phyloP scores from a whole-genome alignment of 305 asterid species.

The Fraxinus xanthoxyloides region DNA sequence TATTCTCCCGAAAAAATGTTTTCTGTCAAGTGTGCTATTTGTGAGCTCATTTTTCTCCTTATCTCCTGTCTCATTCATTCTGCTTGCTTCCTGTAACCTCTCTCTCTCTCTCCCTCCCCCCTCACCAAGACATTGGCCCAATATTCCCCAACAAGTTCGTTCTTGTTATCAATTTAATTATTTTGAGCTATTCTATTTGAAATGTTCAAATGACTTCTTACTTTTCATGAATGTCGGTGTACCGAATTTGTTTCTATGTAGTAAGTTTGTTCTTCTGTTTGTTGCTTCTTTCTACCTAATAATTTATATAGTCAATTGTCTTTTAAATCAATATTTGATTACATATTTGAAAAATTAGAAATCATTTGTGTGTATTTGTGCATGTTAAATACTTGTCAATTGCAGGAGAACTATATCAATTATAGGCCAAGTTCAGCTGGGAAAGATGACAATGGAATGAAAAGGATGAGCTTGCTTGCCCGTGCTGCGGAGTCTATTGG shows the following conservation, averaged over 20 bases:
- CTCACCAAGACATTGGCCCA: background rate
- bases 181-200: background rate
- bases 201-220: background rate
- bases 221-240: background rate
- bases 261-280: background rate
- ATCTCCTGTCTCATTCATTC: background rate
- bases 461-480: slow-evolving; percentile 72
- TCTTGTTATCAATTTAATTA: background rate
- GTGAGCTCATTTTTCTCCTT: background rate
- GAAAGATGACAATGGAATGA: slow-evolving; percentile 79
- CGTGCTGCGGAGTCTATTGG: slow-evolving; percentile 96
- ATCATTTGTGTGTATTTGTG: background rate
- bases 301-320: background rate
- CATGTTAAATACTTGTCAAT: slow-evolving; percentile 19
- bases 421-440: slow-evolving; percentile 77
- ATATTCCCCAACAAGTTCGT: background rate
- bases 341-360: background rate
- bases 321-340: background rate
- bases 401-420: slow-evolving; percentile 93
- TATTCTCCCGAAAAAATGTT: background rate
- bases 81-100: background rate
- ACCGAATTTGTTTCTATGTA: background rate
- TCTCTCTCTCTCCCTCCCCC: background rate
- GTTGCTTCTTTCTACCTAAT: background rate
- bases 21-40: background rate